phyloP scores from a whole-genome alignment of 352 stramenopile species.

The Saprolegnia parasitica region DNA sequence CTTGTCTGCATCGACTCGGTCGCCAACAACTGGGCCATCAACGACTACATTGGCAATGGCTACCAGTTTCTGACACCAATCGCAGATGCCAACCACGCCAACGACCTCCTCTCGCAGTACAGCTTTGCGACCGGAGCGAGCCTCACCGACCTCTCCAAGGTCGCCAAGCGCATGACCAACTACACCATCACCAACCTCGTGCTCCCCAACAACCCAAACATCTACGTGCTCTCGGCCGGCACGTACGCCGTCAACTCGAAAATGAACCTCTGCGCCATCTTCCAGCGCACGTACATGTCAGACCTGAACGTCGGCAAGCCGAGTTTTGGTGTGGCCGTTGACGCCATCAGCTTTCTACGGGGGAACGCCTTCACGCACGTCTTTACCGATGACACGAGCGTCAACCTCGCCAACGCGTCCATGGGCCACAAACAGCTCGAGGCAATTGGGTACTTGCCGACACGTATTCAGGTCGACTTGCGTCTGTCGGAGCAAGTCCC shows the following conservation, averaged over 20 bases:
- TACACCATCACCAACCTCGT: too few relatives aligned
- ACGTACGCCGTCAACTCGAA: neutral
- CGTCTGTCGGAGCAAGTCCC: too few relatives aligned
- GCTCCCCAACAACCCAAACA: neutral
- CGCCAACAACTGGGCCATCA: slow-evolving; percentile 14
- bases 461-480: neutral
- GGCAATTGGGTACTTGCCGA: neutral
- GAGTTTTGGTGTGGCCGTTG: neutral
- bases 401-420: neutral
- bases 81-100: neutral
- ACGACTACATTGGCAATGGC: slow-evolving; percentile 19
- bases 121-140: neutral
- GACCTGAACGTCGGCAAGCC: too few relatives aligned
- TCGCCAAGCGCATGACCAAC: slow-evolving; percentile 9
- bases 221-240: slow-evolving; percentile 3
- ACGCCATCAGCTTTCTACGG: neutral
- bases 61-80: slow-evolving; percentile 3
- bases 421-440: neutral
- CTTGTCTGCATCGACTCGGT: neutral
- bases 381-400: neutral
- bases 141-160: slow-evolving; percentile 4
- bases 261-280: slow-evolving; percentile 4
- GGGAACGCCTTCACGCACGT: neutral
- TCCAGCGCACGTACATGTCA: slow-evolving; percentile 7
- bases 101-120: too few relatives aligned